Base-by-base conservation (phyloP, 768 basidiomycete genomes). In the Kwoniella mangroviensis region DNA sequence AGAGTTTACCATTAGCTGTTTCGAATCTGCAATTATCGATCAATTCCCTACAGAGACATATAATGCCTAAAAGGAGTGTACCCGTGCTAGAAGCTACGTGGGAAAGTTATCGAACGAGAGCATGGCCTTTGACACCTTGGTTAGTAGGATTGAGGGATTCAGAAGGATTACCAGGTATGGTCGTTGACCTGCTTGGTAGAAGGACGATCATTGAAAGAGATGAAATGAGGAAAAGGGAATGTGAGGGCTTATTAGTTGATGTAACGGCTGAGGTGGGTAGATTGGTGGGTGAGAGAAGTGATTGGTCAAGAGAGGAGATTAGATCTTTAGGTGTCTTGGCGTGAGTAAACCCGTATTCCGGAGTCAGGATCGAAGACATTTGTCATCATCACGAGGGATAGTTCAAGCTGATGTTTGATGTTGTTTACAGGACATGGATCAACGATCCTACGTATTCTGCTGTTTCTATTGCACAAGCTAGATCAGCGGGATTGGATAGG, bases 101-200 rank as follows among this genome's bases (percentile, higher is more conserved):
- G 77, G 76, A 79, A 7, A 71, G 60, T 51, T 81, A 79, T 60
- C 59, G 79, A 2, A 70, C 72, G 15, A 60, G 75, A 49, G 79
- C 77, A 6, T 81, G 79, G 79, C 79, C 79, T 5, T 53, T 81
- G 19, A 78, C 79, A 22, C 79, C 79, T 4, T 81, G 79, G 79
- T 63, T 81, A 11, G 74, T 81, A 1, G 79, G 79, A 5, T 61
- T 81, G 15, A 49, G 79, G n/a, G 79, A 81, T 49, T 12, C 71
- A 4, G 63, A 58, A 10, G 79, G 79, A 4, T 49, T 81, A n/a
- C 73, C 77, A 21, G 73, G 73, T 6, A 55, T 77, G 22, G 77
- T 77, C 7, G 75, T 79, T 19, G 58, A 65, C 49, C 71, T 73
- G 19, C 63, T 81, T 1, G 79, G 77, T 0, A 79, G 65, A 61